A percentile compares a stretch with the other conserved stretches of the same genome.
Evolutionary conservation across 2,329 filamentous ascomycete genomes (phyloP).

Genomic region (Aspergillus tanneri): DNA sequence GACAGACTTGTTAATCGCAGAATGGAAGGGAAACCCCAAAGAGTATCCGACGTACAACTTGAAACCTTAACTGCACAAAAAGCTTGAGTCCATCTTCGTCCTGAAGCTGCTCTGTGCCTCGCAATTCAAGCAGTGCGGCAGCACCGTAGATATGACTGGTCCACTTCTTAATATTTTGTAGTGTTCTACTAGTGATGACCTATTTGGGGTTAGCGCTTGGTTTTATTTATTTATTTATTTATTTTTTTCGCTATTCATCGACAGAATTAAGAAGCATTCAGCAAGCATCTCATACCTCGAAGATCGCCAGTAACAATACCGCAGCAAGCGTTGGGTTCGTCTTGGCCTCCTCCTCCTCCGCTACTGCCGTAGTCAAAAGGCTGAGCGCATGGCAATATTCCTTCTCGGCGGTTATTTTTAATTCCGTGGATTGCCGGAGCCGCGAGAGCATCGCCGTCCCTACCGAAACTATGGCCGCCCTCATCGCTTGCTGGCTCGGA

Average conservation of each 20-base stretch:
- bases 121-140: conserved; percentile 55
- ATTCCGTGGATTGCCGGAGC: conserved; percentile 47
- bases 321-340: conserved; percentile 50
- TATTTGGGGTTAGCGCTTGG: conserved; percentile 16
- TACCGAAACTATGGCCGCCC: conserved; percentile 56
- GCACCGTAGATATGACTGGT: conserved; percentile 61
- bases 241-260: too few species aligned
- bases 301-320: conserved; percentile 60
- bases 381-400: conserved; percentile 57
- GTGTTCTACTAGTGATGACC: conserved; percentile 43
- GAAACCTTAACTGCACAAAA: conserved; percentile 57
- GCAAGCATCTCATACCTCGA: conserved; percentile 51
- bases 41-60: conserved; percentile 48
- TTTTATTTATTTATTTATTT: background rate
- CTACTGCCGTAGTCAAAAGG: conserved; percentile 37
- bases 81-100: conserved; percentile 51
- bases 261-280: too few species aligned
- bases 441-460: conserved; percentile 61
- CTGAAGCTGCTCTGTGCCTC: conserved; percentile 40
- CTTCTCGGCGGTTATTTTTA: conserved; percentile 51
- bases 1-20: conserved; percentile 2
- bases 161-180: conserved; percentile 52
- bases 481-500: conserved; percentile 33
- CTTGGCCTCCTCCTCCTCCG: conserved; percentile 35
- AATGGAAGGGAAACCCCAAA: background rate